Percentiles rank a stretch among this genome's conserved stretches.
These are phyloP conservation scores for Cocos nucifera DNA, from an alignment of 176 grass and related monocot genomes.

Conservation along the genomic window DNA sequence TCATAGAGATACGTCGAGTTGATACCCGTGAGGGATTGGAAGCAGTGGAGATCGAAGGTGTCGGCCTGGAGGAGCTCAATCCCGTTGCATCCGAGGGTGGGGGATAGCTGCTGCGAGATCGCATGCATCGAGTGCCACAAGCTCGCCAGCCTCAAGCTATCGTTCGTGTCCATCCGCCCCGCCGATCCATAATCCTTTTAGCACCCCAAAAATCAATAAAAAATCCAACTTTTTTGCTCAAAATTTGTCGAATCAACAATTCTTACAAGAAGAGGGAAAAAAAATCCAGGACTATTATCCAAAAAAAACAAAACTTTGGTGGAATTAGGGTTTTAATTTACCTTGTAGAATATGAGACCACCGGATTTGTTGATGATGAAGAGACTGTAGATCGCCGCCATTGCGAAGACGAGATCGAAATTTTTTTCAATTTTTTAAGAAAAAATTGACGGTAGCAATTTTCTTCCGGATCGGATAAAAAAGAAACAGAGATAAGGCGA, in stretches of 20 bases:
- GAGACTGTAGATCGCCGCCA: constrained; percentile 82
- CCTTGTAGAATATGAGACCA: constrained; percentile 93
- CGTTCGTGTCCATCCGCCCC: constrained; percentile 91
- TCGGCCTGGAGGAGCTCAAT: constrained; percentile 77
- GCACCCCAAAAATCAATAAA: too few relatives aligned
- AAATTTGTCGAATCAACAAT: too few relatives aligned
- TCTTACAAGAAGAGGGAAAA: too few relatives aligned
- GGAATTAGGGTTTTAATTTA: not conserved
- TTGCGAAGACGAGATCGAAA: constrained; percentile 6
- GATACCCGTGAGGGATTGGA: constrained; percentile 84
- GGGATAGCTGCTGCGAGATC: constrained; percentile 93
- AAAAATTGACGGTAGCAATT: too few relatives aligned
- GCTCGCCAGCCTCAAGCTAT: constrained; percentile 78
- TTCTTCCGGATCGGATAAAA: too few relatives aligned
- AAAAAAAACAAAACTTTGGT: too few relatives aligned
- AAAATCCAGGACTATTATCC: too few relatives aligned
- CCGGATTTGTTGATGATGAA: constrained; percentile 99
- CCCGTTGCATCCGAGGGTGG: constrained; percentile 55
- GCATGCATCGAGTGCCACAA: constrained; percentile 98
- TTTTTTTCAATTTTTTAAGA: too few relatives aligned
- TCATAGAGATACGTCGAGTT: too few relatives aligned
- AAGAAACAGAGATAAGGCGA: too few relatives aligned
- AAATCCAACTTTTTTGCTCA: too few relatives aligned
- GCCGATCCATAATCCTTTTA: constrained; percentile 68
- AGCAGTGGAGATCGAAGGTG: constrained; percentile 93